phyloP scores from a whole-genome alignment of 2,329 filamentous ascomycete species.

The Ascochyta fabae region DNA sequence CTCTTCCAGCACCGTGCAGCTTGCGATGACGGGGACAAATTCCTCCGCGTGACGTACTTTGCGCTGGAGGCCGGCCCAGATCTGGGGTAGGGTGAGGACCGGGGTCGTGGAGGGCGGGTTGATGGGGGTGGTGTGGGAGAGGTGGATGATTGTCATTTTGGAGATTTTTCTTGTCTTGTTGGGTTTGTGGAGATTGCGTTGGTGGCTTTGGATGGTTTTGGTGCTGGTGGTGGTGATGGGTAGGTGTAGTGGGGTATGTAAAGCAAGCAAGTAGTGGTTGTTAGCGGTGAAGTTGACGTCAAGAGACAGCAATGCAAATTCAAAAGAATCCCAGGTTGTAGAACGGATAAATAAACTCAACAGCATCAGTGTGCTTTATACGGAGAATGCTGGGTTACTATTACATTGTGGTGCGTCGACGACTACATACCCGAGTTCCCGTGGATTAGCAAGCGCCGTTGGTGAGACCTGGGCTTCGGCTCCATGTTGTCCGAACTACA shows the following conservation, averaged over 20 bases:
- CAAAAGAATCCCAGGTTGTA: too few relatives aligned
- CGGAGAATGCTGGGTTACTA: too few relatives aligned
- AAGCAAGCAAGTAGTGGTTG: neutral
- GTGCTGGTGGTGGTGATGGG: neutral
- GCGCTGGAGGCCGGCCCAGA: slow-evolving; percentile 55
- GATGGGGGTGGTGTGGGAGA: slow-evolving; percentile 53
- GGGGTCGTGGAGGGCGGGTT: slow-evolving; percentile 51
- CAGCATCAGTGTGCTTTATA: too few relatives aligned
- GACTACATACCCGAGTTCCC: neutral
- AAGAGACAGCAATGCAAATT: neutral
- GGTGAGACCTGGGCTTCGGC: slow-evolving; percentile 10
- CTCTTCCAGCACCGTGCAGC: slow-evolving; percentile 52
- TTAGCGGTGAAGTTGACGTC: neutral
- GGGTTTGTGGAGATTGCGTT: neutral
- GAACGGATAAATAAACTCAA: too few relatives aligned
- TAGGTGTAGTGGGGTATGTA: too few relatives aligned
- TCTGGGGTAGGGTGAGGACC: slow-evolving; percentile 44
- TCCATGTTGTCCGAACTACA: slow-evolving; percentile 10
- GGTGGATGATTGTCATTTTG: slow-evolving; percentile 50
- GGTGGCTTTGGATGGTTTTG: neutral
- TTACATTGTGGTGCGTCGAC: neutral
- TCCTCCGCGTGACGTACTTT: slow-evolving; percentile 56
- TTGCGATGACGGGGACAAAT: slow-evolving; percentile 54
- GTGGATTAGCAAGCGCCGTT: neutral
- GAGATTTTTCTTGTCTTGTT: neutral